Percentiles rank a stretch among this genome's conserved stretches.
These are phyloP conservation scores for Eragrostis curvula DNA, from an alignment of 176 grass and related monocot species.

Conservation along the genomic window DNA sequence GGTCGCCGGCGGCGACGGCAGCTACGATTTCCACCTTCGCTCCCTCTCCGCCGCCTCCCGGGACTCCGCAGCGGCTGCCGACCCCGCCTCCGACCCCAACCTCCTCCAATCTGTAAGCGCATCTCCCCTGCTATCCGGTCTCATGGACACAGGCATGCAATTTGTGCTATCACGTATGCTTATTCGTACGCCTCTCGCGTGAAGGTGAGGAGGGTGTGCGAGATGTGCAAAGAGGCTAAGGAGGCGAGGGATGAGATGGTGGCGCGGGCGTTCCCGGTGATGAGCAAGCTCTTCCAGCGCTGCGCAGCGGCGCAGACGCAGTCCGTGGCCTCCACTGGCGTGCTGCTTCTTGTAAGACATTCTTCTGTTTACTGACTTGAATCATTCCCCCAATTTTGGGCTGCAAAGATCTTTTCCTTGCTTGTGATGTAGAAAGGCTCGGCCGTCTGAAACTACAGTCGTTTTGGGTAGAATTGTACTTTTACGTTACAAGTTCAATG, in stretches of 20 bases:
- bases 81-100: constrained; percentile 73
- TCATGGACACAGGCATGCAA: not conserved
- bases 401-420: not conserved
- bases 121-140: not conserved
- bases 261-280: constrained; percentile 78
- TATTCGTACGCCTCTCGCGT: not conserved
- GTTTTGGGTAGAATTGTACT: not conserved
- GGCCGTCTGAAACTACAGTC: not conserved
- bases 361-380: not conserved
- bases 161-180: not conserved
- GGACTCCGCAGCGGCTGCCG: constrained; percentile 70
- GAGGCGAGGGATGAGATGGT: constrained; percentile 76
- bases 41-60: constrained; percentile 82
- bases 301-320: constrained; percentile 68
- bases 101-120: constrained; percentile 81
- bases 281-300: constrained; percentile 94
- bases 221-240: constrained; percentile 63
- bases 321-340: constrained; percentile 72
- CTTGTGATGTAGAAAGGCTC: not conserved
- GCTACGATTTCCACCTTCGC: constrained; percentile 92
- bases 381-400: not conserved
- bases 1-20: constrained; percentile 48
- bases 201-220: constrained; percentile 79
- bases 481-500: not conserved
- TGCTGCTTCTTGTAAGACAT: constrained; percentile 70